Percentiles rank a stretch among this genome's conserved stretches.
phyloP scores from a whole-genome alignment of 306 rosid species.

The Medicago ruthenica region DNA sequence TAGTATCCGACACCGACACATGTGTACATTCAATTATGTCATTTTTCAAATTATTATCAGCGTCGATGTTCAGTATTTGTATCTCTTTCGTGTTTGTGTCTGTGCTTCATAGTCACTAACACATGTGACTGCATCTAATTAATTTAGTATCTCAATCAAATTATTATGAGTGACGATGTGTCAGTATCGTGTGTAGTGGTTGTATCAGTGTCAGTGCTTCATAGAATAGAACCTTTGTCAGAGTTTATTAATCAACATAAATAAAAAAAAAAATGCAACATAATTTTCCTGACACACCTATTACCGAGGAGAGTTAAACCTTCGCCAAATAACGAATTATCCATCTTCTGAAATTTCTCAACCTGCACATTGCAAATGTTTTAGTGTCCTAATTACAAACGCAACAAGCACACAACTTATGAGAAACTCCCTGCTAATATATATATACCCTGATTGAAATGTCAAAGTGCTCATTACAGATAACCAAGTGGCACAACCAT shows the following conservation, averaged over 20 bases:
- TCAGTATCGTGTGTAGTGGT: too few relatives aligned
- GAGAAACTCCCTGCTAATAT: neutral
- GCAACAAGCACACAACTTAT: slow-evolving; percentile 19
- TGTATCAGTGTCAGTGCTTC: too few relatives aligned
- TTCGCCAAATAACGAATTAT: slow-evolving; percentile 74
- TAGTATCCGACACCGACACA: too few relatives aligned
- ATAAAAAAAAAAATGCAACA: slow-evolving; percentile 4
- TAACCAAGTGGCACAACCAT: slow-evolving; percentile 1
- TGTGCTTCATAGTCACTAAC: too few relatives aligned
- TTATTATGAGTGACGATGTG: too few relatives aligned
- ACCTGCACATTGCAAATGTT: slow-evolving; percentile 57
- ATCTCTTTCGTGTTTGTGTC: too few relatives aligned
- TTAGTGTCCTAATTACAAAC: slow-evolving; percentile 13
- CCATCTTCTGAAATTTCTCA: slow-evolving; percentile 68
- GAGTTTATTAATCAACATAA: slow-evolving; percentile 5
- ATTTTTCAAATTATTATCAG: too few relatives aligned
- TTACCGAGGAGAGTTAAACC: slow-evolving; percentile 77
- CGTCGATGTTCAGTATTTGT: too few relatives aligned
- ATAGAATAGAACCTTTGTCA: neutral
- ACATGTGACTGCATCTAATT: too few relatives aligned
- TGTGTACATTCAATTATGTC: too few relatives aligned
- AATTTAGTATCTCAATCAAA: too few relatives aligned
- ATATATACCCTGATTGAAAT: neutral
- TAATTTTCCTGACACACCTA: slow-evolving; percentile 59
- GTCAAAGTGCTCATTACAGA: neutral